phyloP scores from a whole-genome alignment of 257 asterid genomes.

The Penstemon eatonii region DNA sequence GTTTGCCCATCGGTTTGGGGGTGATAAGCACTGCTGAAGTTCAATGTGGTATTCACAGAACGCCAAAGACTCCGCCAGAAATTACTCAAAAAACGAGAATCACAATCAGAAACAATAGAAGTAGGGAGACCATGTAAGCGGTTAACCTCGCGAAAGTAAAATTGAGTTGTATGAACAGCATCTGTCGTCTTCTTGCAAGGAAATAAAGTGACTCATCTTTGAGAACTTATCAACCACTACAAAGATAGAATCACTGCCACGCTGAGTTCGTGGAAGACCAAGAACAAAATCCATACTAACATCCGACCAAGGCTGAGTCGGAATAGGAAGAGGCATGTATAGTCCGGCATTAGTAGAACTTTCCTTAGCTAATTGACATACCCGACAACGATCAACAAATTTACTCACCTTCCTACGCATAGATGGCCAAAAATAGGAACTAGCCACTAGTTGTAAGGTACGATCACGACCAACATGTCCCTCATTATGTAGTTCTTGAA shows the following conservation, averaged over 20 bases:
- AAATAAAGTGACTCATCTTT: too few relatives aligned
- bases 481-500: slow-evolving; percentile 1
- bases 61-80: slow-evolving; percentile 23
- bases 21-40: slow-evolving; percentile 22
- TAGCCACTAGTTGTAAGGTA: not conserved
- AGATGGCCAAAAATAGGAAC: not conserved
- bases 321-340: too few relatives aligned
- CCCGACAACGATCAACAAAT: not conserved
- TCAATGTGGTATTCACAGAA: not conserved
- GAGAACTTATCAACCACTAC: too few relatives aligned
- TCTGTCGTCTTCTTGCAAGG: too few relatives aligned
- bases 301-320: too few relatives aligned
- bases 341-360: too few relatives aligned
- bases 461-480: slow-evolving; percentile 22
- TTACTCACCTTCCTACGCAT: not conserved
- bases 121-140: slow-evolving; percentile 1
- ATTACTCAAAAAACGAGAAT: not conserved
- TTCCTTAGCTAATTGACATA: too few relatives aligned
- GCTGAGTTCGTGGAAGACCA: too few relatives aligned
- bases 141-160: not conserved
- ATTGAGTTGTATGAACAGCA: too few relatives aligned
- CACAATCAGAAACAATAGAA: slow-evolving; percentile 8
- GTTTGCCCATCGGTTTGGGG: slow-evolving; percentile 21
- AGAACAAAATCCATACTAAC: too few relatives aligned
- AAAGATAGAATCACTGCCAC: too few relatives aligned